Evolutionary conservation across 1,139 yeast genomes (phyloP).

Genomic region (Hemisphaericaspora xylofermentans): DNA sequence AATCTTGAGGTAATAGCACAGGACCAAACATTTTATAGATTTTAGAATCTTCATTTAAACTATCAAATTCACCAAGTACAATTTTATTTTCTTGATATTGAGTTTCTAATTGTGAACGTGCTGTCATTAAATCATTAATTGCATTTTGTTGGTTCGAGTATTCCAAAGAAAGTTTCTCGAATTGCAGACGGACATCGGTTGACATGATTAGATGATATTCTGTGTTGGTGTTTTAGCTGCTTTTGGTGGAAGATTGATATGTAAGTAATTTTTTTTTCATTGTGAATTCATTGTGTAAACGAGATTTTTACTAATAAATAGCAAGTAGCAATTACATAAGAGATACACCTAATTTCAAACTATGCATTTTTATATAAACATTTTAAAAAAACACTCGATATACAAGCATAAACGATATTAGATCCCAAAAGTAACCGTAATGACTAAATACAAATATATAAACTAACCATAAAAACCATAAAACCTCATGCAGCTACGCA

Average conservation of each 20-base stretch:
- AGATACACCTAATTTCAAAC: too few relatives aligned
- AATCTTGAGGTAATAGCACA: conserved; percentile 85
- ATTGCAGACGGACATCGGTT: conserved; percentile 28
- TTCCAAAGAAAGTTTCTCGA: conserved; percentile 41
- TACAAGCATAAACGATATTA: neutral
- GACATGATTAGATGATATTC: conserved; percentile 1
- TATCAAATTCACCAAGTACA: conserved; percentile 77
- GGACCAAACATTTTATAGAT: conserved; percentile 92
- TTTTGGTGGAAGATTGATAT: neutral
- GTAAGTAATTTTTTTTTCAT: neutral
- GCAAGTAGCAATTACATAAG: too few relatives aligned
- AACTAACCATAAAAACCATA: neutral
- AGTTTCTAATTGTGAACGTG: conserved; percentile 72
- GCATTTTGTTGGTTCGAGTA: conserved; percentile 36
- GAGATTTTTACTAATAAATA: too few relatives aligned
- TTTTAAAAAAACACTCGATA: conserved; percentile 1
- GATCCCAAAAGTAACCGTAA: neutral
- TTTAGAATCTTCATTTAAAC: conserved; percentile 59
- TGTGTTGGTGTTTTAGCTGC: neutral
- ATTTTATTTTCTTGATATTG: conserved; percentile 89
- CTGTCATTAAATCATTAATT: conserved; percentile 49
- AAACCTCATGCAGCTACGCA: neutral
- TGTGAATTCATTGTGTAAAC: too few relatives aligned
- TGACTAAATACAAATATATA: neutral
- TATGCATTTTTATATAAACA: neutral